A percentile compares a stretch with the other conserved stretches of the same genome.
phyloP scores from a whole-genome alignment of 2,329 filamentous ascomycete species.

The Didymella exigua region DNA sequence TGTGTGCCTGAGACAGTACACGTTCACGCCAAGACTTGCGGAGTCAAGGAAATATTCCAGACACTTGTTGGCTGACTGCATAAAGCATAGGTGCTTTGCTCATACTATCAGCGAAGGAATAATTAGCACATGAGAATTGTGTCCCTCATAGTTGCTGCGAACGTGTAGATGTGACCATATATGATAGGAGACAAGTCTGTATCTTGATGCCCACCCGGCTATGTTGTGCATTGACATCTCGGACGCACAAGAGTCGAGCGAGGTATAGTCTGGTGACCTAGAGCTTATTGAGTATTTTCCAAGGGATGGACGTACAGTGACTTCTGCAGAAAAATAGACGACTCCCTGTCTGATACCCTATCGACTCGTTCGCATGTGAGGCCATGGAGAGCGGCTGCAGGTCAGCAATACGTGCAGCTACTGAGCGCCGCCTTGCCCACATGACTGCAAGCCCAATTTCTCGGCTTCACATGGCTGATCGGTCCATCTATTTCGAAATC shows the following conservation, averaged over 20 bases:
- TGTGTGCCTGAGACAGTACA: conserved; percentile 1
- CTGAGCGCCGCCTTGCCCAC: background rate
- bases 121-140: background rate
- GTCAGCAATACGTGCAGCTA: conserved; percentile 3
- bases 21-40: background rate
- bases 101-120: background rate
- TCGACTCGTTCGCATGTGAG: background rate
- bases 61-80: background rate
- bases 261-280: conserved; percentile 3
- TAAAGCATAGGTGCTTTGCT: too few relatives aligned
- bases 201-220: background rate
- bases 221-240: conserved; percentile 5
- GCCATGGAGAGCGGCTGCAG: background rate
- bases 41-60: background rate
- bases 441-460: background rate
- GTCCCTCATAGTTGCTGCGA: background rate
- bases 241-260: conserved; percentile 7
- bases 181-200: background rate
- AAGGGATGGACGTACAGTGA: conserved; percentile 15
- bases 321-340: background rate
- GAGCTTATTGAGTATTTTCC: background rate
- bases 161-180: background rate
- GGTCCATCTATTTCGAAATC: background rate
- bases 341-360: background rate
- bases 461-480: background rate